Evolutionary conservation across 768 basidiomycete genomes (phyloP).

Genomic region (Suillus discolor): DNA sequence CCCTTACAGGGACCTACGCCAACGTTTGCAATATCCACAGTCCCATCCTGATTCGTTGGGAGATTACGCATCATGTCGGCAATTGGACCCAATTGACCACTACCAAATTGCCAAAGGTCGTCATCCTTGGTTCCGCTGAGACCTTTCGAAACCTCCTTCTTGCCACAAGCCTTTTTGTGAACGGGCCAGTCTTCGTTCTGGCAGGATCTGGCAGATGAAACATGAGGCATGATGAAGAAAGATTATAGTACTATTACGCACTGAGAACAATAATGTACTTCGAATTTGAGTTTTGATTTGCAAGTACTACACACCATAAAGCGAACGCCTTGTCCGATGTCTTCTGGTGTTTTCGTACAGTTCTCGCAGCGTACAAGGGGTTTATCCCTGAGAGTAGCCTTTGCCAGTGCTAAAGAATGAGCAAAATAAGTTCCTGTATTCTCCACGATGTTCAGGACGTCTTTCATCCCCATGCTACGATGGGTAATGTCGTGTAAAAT

Average conservation of each 20-base stretch:
- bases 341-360: constrained; percentile 19
- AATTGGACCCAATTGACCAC: background rate
- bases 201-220: constrained; percentile 14
- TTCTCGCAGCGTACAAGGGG: constrained; percentile 22
- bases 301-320: constrained; percentile 26
- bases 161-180: constrained; percentile 23
- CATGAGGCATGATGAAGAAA: background rate
- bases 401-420: background rate
- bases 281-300: constrained; percentile 19
- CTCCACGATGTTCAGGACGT: background rate
- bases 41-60: background rate
- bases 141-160: constrained; percentile 19
- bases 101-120: constrained; percentile 9
- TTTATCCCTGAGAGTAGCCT: constrained; percentile 12
- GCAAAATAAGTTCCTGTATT: constrained; percentile 3
- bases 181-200: constrained; percentile 19
- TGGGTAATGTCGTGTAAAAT: constrained; percentile 2
- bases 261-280: constrained; percentile 23
- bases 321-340: constrained; percentile 15
- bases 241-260: background rate
- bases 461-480: constrained; percentile 1
- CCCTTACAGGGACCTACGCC: constrained; percentile 15
- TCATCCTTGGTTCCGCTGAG: constrained; percentile 23
- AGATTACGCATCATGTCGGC: constrained; percentile 4
- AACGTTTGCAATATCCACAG: background rate